phyloP scores from a whole-genome alignment of 2,329 filamentous ascomycete genomes.

The Fusarium veterinarium region DNA sequence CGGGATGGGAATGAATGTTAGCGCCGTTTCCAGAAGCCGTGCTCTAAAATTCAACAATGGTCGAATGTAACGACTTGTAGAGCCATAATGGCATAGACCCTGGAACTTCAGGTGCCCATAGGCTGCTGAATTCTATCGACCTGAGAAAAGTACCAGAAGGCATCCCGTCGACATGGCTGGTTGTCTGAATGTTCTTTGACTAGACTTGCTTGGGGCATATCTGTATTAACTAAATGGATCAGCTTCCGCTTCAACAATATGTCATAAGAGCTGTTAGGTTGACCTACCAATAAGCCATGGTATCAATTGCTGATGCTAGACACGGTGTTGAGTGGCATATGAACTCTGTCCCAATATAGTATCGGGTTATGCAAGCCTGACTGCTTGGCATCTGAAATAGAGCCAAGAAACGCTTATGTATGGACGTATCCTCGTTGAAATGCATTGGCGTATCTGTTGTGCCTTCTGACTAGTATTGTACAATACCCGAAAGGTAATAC shows the following conservation, averaged over 20 bases:
- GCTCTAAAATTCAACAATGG: not conserved
- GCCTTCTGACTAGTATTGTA: conserved; percentile 1
- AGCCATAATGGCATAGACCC: not conserved
- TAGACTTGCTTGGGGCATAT: conserved; percentile 21
- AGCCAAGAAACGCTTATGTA: conserved; percentile 7
- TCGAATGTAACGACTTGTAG: conserved; percentile 13
- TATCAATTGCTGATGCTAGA: not conserved
- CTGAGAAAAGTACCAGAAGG: not conserved
- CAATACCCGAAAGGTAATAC: conserved; percentile 13
- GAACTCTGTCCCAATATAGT: not conserved
- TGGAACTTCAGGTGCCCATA: conserved; percentile 3
- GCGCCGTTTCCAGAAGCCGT: conserved; percentile 11
- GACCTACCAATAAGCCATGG: not conserved
- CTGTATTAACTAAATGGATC: not conserved
- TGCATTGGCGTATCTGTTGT: conserved; percentile 10
- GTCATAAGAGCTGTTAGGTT: not conserved
- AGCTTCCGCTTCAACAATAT: conserved; percentile 1
- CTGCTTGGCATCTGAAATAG: conserved; percentile 5
- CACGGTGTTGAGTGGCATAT: not conserved
- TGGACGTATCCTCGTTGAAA: not conserved
- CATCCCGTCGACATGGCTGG: not conserved
- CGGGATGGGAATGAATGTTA: not conserved
- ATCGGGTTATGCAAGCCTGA: conserved; percentile 9
- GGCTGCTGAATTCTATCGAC: not conserved
- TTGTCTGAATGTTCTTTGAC: conserved; percentile 17